Percentiles rank a stretch among this genome's conserved stretches.
Evolutionary conservation across 202 grass and related monocot genomes (phyloP).

Genomic region (Schoenoplectus tabernaemontani): DNA sequence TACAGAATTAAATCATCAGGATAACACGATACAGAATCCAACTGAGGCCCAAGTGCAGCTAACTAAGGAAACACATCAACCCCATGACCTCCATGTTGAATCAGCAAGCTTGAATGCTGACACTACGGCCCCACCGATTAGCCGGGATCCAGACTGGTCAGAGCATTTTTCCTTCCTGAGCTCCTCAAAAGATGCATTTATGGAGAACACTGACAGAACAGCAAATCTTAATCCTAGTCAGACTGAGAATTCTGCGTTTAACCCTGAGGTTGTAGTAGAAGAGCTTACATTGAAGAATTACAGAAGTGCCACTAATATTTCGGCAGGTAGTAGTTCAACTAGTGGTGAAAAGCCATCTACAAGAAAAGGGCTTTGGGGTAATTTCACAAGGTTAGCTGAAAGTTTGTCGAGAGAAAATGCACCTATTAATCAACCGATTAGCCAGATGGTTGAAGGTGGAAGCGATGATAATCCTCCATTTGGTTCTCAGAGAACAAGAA

Average conservation of each 20-base stretch:
- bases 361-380: conserved; percentile 58
- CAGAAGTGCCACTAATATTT: conserved; percentile 30
- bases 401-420: conserved; percentile 19
- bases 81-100: conserved; percentile 24
- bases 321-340: conserved; percentile 42
- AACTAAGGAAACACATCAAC: conserved; percentile 40
- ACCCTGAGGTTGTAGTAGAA: conserved; percentile 51
- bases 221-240: conserved; percentile 30
- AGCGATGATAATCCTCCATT: conserved; percentile 16
- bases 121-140: conserved; percentile 23
- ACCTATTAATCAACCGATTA: conserved; percentile 17
- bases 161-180: conserved; percentile 59
- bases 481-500: conserved; percentile 29
- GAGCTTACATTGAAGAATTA: conserved; percentile 84
- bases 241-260: conserved; percentile 27
- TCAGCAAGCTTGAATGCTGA: conserved; percentile 20
- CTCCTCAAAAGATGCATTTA: conserved; percentile 26
- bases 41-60: conserved; percentile 40
- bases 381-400: conserved; percentile 50
- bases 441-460: conserved; percentile 26
- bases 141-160: conserved; percentile 45
- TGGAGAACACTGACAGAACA: conserved; percentile 21
- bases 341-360: conserved; percentile 39
- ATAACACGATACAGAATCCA: conserved; percentile 22
- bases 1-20: conserved; percentile 32